Evolutionary conservation across 108 stramenopile genomes (phyloP).

Genomic region (Nitzschia palea): DNA sequence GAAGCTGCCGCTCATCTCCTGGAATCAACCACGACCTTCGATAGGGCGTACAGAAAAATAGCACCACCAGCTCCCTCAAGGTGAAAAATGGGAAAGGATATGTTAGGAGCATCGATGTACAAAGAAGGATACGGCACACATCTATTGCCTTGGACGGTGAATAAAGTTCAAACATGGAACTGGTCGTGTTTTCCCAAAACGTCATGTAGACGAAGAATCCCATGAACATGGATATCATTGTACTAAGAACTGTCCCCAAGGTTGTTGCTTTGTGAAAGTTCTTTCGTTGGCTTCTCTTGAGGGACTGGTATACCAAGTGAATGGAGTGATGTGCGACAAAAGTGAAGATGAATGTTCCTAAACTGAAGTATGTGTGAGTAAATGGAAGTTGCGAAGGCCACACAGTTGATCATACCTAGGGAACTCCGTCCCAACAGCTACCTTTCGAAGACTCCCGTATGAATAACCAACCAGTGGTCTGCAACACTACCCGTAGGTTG

Average conservation of each 20-base stretch:
- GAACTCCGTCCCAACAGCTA: neutral
- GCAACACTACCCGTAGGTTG: neutral
- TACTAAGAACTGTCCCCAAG: conserved; percentile 35
- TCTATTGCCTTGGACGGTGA: conserved; percentile 39
- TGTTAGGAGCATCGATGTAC: conserved; percentile 58
- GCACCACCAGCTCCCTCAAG: conserved; percentile 51
- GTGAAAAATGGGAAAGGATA: conserved; percentile 69
- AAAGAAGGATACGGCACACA: conserved; percentile 48
- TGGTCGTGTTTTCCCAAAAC: conserved; percentile 48
- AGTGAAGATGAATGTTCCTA: conserved; percentile 68
- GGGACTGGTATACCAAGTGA: conserved; percentile 56
- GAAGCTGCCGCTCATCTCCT: conserved; percentile 33
- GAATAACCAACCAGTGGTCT: conserved; percentile 14
- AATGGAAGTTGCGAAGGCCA: too few relatives aligned
- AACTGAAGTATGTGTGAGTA: neutral
- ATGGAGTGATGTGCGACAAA: conserved; percentile 62
- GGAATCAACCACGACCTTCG: conserved; percentile 13
- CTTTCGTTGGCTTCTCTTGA: conserved; percentile 32
- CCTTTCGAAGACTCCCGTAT: conserved; percentile 31
- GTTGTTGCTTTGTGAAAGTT: conserved; percentile 49
- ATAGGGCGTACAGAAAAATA: neutral
- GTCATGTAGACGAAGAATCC: conserved; percentile 61
- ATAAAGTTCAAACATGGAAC: conserved; percentile 49
- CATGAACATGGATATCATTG: conserved; percentile 38
- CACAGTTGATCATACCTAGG: too few relatives aligned